Evolutionary conservation across 345 rosid genomes (phyloP).

Genomic region (Sisymbrium altissimum): DNA sequence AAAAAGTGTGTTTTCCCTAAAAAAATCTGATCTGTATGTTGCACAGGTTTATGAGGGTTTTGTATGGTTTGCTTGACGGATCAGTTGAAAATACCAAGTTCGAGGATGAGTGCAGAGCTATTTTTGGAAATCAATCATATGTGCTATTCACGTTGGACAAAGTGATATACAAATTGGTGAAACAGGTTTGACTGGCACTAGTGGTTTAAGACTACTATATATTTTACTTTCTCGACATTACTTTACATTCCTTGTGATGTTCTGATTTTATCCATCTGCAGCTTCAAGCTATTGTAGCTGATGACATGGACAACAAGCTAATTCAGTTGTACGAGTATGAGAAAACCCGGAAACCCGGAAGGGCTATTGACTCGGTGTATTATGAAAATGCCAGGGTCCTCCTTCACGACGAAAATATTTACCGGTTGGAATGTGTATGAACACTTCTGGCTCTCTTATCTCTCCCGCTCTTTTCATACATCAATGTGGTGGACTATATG

Average conservation of each 20-base stretch:
- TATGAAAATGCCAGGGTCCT: constrained; percentile 79
- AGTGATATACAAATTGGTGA: constrained; percentile 83
- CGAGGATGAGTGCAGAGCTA: constrained; percentile 97
- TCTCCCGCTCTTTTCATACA: background rate
- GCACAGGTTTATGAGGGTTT: constrained; percentile 64
- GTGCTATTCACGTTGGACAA: constrained; percentile 88
- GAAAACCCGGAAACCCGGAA: constrained; percentile 58
- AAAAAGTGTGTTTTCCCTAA: background rate
- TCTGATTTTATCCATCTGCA: constrained; percentile 31
- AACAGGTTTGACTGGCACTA: constrained; percentile 55
- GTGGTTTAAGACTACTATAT: background rate
- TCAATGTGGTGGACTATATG: background rate
- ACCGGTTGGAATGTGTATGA: constrained; percentile 80
- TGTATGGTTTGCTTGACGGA: constrained; percentile 90
- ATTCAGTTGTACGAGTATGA: constrained; percentile 86
- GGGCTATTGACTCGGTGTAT: constrained; percentile 62
- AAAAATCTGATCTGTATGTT: background rate
- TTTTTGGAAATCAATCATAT: constrained; percentile 92
- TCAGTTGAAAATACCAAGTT: constrained; percentile 82
- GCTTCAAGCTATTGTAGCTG: constrained; percentile 93
- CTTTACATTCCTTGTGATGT: constrained; percentile 6
- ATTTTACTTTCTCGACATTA: background rate
- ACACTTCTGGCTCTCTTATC: background rate
- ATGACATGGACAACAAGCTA: constrained; percentile 85
- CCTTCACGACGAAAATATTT: constrained; percentile 83